Base-by-base conservation (phyloP, 495 filamentous ascomycete species). In the Staphylotrichum longicolle region DNA sequence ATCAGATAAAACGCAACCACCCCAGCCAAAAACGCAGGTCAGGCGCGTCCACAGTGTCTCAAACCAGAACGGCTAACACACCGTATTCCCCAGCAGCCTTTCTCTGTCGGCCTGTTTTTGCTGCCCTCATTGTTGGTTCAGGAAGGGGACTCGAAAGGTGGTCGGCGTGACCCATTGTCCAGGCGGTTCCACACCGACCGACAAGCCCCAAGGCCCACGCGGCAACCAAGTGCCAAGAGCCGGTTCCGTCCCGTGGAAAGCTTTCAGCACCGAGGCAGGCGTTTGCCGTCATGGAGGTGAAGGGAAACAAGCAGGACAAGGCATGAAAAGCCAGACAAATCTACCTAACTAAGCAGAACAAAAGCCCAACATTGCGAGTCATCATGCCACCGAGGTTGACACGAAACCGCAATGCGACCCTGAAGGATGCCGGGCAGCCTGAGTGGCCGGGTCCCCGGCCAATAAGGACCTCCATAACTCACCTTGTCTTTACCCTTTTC, bases 321-420 rank as follows among this genome's bases (percentile, higher is more conserved):
- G 12, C 20, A 27, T 27, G 7, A 2, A 30, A 37, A 12, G 34
- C 11, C 35, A 30, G 32, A 39, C 15, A 27, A 27, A 27, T 27
- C 20, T 27, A 27, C 20, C 20, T 27, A 27, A 27, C 34, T 3
- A 35, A 8, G 33, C n/a, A 12, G 7, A 7, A 46, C 9, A 12
- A 57, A 37, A 39, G 46, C 44, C 54, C 54, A 57, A 57, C 54
- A 48, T 48, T 57, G 32, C 20, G 27, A 35, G 52, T 54, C 50
- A 39, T 53, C 50, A 51, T 20, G 46, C 57, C 51, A 59, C 57
- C 33, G 35, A 51, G 10, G n/a, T 12, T 42, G 37, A 59, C 57
- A 59, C 57, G 57, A 59, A 59, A 59, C 57, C 27, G 10, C 7
- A 35, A 59, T 59, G 57, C 30, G 35, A 12, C 39, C 39, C 27